These are phyloP conservation scores for Typha latifolia DNA, from an alignment of 176 grass and related monocot genomes.

Conservation along the genomic window DNA sequence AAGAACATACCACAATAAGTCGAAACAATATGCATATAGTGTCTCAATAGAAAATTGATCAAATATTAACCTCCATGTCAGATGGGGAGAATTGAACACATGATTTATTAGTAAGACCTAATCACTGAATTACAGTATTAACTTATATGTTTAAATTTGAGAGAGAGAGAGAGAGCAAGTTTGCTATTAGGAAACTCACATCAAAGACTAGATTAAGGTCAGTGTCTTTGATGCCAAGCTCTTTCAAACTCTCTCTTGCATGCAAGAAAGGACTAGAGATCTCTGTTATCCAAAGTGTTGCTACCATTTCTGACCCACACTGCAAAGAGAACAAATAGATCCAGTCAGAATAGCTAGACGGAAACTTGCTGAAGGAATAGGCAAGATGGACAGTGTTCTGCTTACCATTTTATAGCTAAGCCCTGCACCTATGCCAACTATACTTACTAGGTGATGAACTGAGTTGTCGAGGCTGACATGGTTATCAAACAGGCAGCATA, in stretches of 20 bases:
- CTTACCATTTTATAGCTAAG: conserved; percentile 50
- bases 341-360: neutral
- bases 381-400: neutral
- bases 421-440: conserved; percentile 51
- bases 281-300: conserved; percentile 45
- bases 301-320: conserved; percentile 74
- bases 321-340: conserved; percentile 4
- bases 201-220: conserved; percentile 65
- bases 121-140: too few species aligned
- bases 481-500: conserved; percentile 43
- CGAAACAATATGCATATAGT: too few species aligned
- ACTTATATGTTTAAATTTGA: neutral
- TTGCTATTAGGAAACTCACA: conserved; percentile 15
- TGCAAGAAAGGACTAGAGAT: conserved; percentile 72
- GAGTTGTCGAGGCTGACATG: conserved; percentile 38
- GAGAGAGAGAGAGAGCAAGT: neutral
- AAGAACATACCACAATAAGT: too few species aligned
- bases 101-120: too few species aligned
- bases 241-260: conserved; percentile 70
- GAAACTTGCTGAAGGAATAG: neutral
- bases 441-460: conserved; percentile 55
- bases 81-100: too few species aligned
- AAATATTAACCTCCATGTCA: too few species aligned
- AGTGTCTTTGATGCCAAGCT: conserved; percentile 46
- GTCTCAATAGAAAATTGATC: too few species aligned